These are phyloP conservation scores for Stephanodiscus minutulus DNA, from an alignment of 108 stramenopile genomes.

Conservation along the genomic window DNA sequence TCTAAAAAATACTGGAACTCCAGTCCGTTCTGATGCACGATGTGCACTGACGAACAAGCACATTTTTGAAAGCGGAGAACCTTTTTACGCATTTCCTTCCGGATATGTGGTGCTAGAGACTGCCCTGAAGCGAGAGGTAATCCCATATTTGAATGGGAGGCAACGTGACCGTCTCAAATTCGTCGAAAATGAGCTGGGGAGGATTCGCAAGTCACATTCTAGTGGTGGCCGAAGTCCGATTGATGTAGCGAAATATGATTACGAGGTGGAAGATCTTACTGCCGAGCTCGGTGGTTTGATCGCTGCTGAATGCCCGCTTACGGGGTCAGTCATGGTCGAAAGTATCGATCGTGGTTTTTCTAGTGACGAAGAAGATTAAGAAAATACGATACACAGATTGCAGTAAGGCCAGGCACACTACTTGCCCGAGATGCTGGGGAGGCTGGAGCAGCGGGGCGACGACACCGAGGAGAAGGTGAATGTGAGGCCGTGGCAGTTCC, in stretches of 20 bases:
- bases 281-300: slow-evolving; percentile 83
- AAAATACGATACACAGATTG: too few relatives aligned
- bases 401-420: too few relatives aligned
- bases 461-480: slow-evolving; percentile 97
- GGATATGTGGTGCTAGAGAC: slow-evolving; percentile 79
- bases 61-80: slow-evolving; percentile 65
- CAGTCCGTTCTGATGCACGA: slow-evolving; percentile 66
- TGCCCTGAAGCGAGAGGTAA: slow-evolving; percentile 69
- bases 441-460: slow-evolving; percentile 90
- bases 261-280: slow-evolving; percentile 54
- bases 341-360: slow-evolving; percentile 70
- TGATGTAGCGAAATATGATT: slow-evolving; percentile 32
- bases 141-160: slow-evolving; percentile 70
- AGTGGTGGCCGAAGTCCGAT: slow-evolving; percentile 10
- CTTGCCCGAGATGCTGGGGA: slow-evolving; percentile 58
- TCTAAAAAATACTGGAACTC: slow-evolving; percentile 59
- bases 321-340: slow-evolving; percentile 79
- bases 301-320: slow-evolving; percentile 88
- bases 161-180: slow-evolving; percentile 61
- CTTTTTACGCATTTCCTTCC: slow-evolving; percentile 88
- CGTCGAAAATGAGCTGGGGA: slow-evolving; percentile 56
- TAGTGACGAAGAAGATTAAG: slow-evolving; percentile 34
- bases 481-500: slow-evolving; percentile 89
- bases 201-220: slow-evolving; percentile 34
- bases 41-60: slow-evolving; percentile 81